Base-by-base conservation (phyloP, 2,329 filamentous ascomycete genomes). In the Bipolaris zeicola region DNA sequence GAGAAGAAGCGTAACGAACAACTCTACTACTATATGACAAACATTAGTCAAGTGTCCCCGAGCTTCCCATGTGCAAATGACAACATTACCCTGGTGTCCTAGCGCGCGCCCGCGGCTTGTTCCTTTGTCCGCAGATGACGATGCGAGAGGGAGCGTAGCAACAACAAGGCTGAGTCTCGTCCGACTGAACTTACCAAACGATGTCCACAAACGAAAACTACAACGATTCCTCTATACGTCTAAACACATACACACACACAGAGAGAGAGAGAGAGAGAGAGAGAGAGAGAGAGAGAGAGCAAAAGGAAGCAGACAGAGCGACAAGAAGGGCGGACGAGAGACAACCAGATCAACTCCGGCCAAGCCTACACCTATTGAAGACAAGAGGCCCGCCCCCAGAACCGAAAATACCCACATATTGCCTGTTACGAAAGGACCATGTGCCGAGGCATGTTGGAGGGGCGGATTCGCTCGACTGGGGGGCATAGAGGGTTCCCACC, bases 71-170 rank as follows among this genome's bases (percentile, higher is more conserved):
- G 26, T 47, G 13, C 38, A 42, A 20, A 20, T 50, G 37, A 50
- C 47, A 57, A 43, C 56, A 49, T 59, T 59, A 57, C 49, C 45
- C 45, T 51, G 33, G 33, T 36, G 38, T 44, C 50, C 42, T 60
- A 54, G 50, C 57, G 50, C 57, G 50, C 60, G 58, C 6, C 56
- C 62, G 61, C 62, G 43, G 45, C 5, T 28, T 20, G 20, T 10
- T 28, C 26, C 26, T 28, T 28, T 28, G 8, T 7, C 26, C 26
- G 26, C 26, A 7, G 26, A 28, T 28, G 26, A 28, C 10, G 26
- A 28, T 7, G 8, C 26, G 24, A 26, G 6, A 10, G 22, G 3
- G 26, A 28, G 26, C 2, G 3, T 24, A 24, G 1, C 22, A 24
- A 24, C 26, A 28, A 7, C 8, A 28, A 28, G 26, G 26, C 26